Evolutionary conservation across 441 rosid genomes (phyloP).

Genomic region (Viola pubescens): DNA sequence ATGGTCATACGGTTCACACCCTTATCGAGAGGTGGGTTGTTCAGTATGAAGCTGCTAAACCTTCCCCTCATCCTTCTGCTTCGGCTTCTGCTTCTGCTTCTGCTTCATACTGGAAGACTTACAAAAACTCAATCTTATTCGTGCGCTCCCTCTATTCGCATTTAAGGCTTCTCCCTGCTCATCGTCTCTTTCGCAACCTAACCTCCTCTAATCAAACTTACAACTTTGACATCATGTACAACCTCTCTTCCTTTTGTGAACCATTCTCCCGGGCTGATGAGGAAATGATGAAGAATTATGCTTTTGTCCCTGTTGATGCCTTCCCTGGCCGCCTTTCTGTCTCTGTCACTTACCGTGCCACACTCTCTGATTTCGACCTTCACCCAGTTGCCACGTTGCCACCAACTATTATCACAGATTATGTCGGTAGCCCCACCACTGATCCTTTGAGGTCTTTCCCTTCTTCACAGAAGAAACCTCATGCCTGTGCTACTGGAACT

Average conservation of each 20-base stretch:
- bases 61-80: no score
- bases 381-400: constrained; percentile 53
- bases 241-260: constrained; percentile 69
- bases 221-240: constrained; percentile 58
- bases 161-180: constrained; percentile 74
- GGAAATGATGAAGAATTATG: constrained; percentile 48
- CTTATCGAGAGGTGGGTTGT: constrained; percentile 85
- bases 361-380: constrained; percentile 62
- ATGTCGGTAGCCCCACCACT: constrained; percentile 80
- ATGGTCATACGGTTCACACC: constrained; percentile 42
- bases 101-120: constrained; percentile 56
- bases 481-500: constrained; percentile 21
- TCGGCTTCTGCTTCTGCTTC: constrained; percentile 29
- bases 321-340: constrained; percentile 59
- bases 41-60: constrained; percentile 53
- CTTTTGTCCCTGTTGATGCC: constrained; percentile 68
- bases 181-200: constrained; percentile 60
- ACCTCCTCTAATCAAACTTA: constrained; percentile 48
- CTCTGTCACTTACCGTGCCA: constrained; percentile 56
- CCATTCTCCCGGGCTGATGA: constrained; percentile 60
- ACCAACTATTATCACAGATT: constrained; percentile 69
- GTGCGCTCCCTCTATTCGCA: constrained; percentile 63
- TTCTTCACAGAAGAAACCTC: constrained; percentile 43
- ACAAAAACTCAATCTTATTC: constrained; percentile 70
- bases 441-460: constrained; percentile 77